A percentile compares a stretch with the other conserved stretches of the same genome.
These are phyloP conservation scores for Friedmanniomyces simplex DNA, from an alignment of 495 filamentous ascomycete species.

Conservation along the genomic window DNA sequence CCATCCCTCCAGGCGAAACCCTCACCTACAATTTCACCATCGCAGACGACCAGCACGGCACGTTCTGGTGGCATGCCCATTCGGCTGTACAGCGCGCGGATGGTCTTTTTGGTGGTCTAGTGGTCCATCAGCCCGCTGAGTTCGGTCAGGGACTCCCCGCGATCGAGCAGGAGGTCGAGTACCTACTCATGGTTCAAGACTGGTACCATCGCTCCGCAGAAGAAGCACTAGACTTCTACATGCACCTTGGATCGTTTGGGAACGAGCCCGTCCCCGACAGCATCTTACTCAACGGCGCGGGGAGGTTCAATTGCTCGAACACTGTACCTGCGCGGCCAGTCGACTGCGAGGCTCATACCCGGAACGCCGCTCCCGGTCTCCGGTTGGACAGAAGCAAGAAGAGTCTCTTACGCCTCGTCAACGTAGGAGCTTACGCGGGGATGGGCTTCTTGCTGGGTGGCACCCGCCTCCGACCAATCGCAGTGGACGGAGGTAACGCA, in stretches of 20 bases:
- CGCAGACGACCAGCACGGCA: constrained; percentile 9
- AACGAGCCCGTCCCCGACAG: constrained; percentile 35
- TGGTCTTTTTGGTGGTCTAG: constrained; percentile 20
- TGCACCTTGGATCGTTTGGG: background rate
- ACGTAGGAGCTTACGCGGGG: constrained; percentile 35
- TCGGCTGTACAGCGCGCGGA: constrained; percentile 17
- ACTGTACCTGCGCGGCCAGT: constrained; percentile 20
- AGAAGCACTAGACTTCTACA: constrained; percentile 5
- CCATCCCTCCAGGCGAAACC: constrained; percentile 6
- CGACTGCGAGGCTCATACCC: constrained; percentile 4
- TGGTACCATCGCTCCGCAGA: constrained; percentile 39
- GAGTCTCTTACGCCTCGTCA: constrained; percentile 19
- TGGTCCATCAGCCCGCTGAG: constrained; percentile 18
- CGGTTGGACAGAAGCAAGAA: background rate
- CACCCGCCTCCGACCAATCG: constrained; percentile 28
- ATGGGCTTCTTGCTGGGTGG: constrained; percentile 32
- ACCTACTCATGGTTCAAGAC: constrained; percentile 42
- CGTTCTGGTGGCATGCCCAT: constrained; percentile 16
- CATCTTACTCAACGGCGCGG: constrained; percentile 41
- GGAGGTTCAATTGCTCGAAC: constrained; percentile 40
- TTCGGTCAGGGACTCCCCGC: background rate
- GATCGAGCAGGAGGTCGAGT: constrained; percentile 24
- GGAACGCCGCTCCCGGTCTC: constrained; percentile 15
- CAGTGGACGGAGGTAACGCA: constrained; percentile 37
- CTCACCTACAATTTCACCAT: constrained; percentile 12